Evolutionary conservation across 1,139 yeast species (phyloP), one percentile per base, ranked within the genome.

Genomic region (Hemisphaericaspora subhashii): DNA sequence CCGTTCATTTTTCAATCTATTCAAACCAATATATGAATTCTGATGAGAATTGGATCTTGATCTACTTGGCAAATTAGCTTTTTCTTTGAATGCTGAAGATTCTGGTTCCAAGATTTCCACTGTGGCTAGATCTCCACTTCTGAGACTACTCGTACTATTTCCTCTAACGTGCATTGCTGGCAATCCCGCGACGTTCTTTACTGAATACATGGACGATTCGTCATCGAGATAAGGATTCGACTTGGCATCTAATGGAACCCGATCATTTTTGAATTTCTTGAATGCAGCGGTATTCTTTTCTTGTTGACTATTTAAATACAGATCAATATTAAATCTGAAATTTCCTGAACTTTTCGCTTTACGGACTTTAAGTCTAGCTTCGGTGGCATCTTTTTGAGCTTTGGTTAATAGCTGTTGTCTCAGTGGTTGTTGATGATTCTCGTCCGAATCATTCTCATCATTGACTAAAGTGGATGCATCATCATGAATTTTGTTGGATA

Each of bases 11-110:
- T 70, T 70, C 24, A 70, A 54, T 26, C 74, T 45, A 44, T 68
- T 69, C 41, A 71, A 58, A 1, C 75, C 75, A 43, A 69, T 58
- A 41, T 57, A 64, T 1, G 75, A 69, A 45, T 57, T 67, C 11
- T 58, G 53, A 4, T 60, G 44, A 4, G 72, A 62, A 37, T 52
- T 60, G 17, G 57, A 50, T 4, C 57, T 52, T 4, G 72, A 62
- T 12, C 58, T 38, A 31, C 57, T 58, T 0, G 77, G 77, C 31
- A 69, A 53, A 37, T 68, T 68, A 1, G 74, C 62, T 25, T 59
- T 64, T 24, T 57, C 58, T n/a, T 41, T 36, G 9, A 35, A 33
- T 8, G n/a, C n/a, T n/a, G 27, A 21, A 10, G 33, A 39, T 21
- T 21, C 14, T 12, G 14, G 26, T n/a, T 13, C 21, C 4, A 29